Base-by-base conservation (phyloP, 2,329 filamentous ascomycete genomes). In the Tetracladium maxilliforme region DNA sequence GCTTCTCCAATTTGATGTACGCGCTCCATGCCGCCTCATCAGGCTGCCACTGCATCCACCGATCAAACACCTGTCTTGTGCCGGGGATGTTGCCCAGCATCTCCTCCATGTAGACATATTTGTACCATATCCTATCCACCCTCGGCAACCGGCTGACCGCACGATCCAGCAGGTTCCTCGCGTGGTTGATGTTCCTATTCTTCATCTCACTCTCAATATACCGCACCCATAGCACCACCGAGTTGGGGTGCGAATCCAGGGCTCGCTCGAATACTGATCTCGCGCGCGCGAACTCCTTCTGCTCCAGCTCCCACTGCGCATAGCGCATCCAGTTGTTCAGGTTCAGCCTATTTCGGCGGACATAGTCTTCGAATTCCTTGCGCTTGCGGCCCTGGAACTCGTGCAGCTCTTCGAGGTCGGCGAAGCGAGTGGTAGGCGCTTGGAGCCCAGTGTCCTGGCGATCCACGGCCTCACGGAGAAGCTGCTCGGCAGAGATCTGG, bases 321-420 rank as follows among this genome's bases (percentile, higher is more conserved):
- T 98, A 98, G 44, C 86, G 80, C 66, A 90, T 83, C 90, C 90
- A 98, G 54, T 95, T 95, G 61, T 92, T 92, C 66, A 95, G 84
- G 45, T 92, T 93, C 47, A 94, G 67, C 44, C 87, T 62, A 47
- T 95, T 95, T 35, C 90, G 79, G 35, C 84, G 76, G 32, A 95
- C 82, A 75, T 95, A 95, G 59, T 93, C 82, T 54, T 98, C 90
- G 41, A 93, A 98, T 44, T 93, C 90, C 51, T 86, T 90, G 39
- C 90, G 69, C 58, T 95, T 95, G 35, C 90, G 72, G 27, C 86
- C 87, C 53, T 98, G 90, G 52, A 81, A 93, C 54, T 95, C 90
- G 58, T 95, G 87, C 23, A 98, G 71, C 59, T 98, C 90, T 58
- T 98, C 90, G 41, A 98, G 70, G 42, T 98, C 90, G 37, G 82